Base-by-base conservation (phyloP, 2,329 filamentous ascomycete genomes). In the Aaosphaeria pasadenensis region DNA sequence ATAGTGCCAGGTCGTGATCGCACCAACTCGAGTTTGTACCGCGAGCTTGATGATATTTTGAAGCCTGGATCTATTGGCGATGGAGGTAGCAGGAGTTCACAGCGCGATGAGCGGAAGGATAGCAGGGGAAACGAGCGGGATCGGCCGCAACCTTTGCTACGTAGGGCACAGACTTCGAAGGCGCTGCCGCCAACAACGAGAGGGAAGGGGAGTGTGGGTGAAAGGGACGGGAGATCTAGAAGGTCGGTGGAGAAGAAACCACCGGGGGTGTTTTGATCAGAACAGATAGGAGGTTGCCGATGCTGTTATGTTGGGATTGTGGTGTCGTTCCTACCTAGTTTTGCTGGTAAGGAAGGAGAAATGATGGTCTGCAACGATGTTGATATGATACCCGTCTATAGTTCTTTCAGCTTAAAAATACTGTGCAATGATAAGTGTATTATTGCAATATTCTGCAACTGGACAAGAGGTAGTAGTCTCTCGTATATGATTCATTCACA, bases 31-130 rank as follows among this genome's bases (percentile, higher is more conserved):
- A 53, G 49, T n/a, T 39, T 64, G 5, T 56, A 57, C 31, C 56
- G 55, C 7, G 62, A 67, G 36, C 54, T 68, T n/a, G 63, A 64
- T 38, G 55, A 63, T 9, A 43, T 66, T 5, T 52, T 67, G 4
- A 55, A 52, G 38, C 51, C 52, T 24, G 50, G 51, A 29, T 43
- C 43, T 28, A 44, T 41, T 13, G 46, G 42, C 45, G 28, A 46
- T 30, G n/a, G 40, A 36, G 7, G 36, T 31, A 46, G 11, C 31
- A 36, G 17, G 17, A 24, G 17, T 24, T 24, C 17, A 24, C 17
- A 24, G 24, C 28, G 28, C 41, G 28, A 43, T 2, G 9, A 40
- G 39, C 9, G 39, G 9, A 13, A 28, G 39, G 39, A 24, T 30
- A 46, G 44, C 13, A 30, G 6, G 42, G 9, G 13, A 28, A 30